These are phyloP conservation scores for Ustilago curta DNA, from an alignment of 1,284 basidiomycete genomes.

Conservation along the genomic window DNA sequence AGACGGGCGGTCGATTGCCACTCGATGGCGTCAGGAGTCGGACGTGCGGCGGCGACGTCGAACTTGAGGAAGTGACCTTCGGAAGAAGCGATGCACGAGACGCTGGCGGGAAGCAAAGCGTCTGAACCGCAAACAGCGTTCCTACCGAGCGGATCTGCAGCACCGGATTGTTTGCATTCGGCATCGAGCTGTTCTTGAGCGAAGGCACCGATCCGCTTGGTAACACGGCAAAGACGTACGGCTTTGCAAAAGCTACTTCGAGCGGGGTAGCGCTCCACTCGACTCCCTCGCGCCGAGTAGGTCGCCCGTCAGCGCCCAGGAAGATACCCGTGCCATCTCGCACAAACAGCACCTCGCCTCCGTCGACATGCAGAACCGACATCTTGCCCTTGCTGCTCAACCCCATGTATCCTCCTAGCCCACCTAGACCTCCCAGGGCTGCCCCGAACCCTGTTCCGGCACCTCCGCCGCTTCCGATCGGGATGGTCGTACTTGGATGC, in stretches of 20 bases:
- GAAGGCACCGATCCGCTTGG: constrained; percentile 52
- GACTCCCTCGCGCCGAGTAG: constrained; percentile 75
- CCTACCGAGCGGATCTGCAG: constrained; percentile 57
- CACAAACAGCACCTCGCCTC: constrained; percentile 68
- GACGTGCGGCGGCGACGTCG: constrained; percentile 36
- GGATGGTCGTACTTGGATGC: constrained; percentile 28
- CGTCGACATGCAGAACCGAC: constrained; percentile 76
- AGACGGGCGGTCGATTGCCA: constrained; percentile 45
- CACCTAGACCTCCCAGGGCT: constrained; percentile 72
- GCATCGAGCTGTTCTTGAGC: constrained; percentile 34
- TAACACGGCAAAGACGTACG: constrained; percentile 78
- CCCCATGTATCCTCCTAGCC: constrained; percentile 88
- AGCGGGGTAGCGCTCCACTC: constrained; percentile 86
- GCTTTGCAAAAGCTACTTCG: constrained; percentile 83
- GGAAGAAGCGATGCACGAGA: constrained; percentile 3
- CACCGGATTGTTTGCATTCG: constrained; percentile 46
- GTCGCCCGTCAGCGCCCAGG: constrained; percentile 78
- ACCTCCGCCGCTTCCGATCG: constrained; percentile 15
- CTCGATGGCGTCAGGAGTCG: constrained; percentile 50
- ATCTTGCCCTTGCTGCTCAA: constrained; percentile 78
- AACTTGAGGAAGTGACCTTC: constrained; percentile 2
- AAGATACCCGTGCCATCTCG: constrained; percentile 73
- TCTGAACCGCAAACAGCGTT: constrained; percentile 58
- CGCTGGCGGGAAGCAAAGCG: constrained; percentile 51
- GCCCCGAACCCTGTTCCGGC: constrained; percentile 36